Evolutionary conservation across 176 grass and related monocot genomes (phyloP), one percentile per base, ranked within the genome.

Genomic region (Triticum monococcum): DNA sequence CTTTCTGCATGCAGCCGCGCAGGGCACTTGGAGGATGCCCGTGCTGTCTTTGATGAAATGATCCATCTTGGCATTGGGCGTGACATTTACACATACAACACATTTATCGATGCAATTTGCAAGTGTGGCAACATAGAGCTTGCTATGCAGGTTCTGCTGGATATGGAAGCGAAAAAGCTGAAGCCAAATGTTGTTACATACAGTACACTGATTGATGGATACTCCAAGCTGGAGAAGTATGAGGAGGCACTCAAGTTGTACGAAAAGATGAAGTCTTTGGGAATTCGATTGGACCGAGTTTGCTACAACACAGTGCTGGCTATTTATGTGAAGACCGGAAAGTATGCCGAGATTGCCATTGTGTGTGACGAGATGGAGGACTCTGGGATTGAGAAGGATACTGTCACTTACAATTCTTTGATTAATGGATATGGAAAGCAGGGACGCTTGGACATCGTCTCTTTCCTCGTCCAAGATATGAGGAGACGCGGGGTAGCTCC

Each of bases 11-110:
- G 97, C 75, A 99, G 97, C 62, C 90, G 94, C 2, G 90, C 88
- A 31, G 97, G 94, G 30, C 94, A 96, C 82, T 84, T 99, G 50
- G 94, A 96, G 65, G 91, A 96, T 67, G 97, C 97, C 17, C 90
- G 85, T 18, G 45, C 77, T 32, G 81, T 99, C 37, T 96, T 99
- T 46, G 97, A 99, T 92, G 97, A 99, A 83, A 99, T 99, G 97
- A 94, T 96, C 32, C 94, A 85, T 84, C 89, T 96, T 28, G 97
- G 97, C 36, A 96, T 92, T 30, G 94, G 97, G 5, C 77, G 90
- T 56, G 97, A 99, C 68, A 99, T 99, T 79, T 99, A 99, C 89
- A 99, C 97, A 24, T 99, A 99, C 79, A 99, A 99, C 85, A 99
- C 97, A 17, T 96, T 99, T 81, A 87, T 99, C 2, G 97, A 99